phyloP scores from a whole-genome alignment of 495 filamentous ascomycete genomes.

The Neurospora sp. region DNA sequence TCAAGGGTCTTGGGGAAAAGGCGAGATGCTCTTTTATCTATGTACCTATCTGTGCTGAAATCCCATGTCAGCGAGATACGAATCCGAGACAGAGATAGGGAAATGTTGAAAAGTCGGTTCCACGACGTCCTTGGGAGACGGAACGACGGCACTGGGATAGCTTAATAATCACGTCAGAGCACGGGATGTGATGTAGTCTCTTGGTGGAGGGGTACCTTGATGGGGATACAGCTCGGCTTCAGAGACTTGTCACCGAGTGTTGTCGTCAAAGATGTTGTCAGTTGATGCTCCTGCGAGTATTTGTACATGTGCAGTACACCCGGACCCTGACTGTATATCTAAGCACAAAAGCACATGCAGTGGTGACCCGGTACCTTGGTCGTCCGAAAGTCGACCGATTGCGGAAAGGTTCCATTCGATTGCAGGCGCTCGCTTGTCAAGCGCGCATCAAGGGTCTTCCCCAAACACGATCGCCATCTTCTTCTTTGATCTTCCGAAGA shows the following conservation, averaged over 20 bases:
- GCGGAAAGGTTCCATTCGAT: neutral
- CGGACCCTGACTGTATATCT: neutral
- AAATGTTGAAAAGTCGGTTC: neutral
- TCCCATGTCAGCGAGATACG: neutral
- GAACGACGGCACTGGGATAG: neutral
- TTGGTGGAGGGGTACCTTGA: neutral
- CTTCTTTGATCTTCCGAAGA: neutral
- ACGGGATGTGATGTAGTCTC: neutral
- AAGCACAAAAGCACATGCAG: neutral
- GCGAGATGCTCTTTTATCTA: neutral
- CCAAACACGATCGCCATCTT: neutral
- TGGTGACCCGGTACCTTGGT: neutral
- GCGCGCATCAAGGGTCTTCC: neutral
- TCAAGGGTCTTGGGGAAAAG: neutral
- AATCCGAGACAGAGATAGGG: neutral
- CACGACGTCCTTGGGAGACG: neutral
- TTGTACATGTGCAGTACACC: neutral
- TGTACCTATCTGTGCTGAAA: neutral
- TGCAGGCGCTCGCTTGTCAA: neutral
- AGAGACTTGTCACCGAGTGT: neutral
- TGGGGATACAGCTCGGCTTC: neutral
- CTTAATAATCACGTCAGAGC: neutral
- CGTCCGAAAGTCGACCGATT: neutral
- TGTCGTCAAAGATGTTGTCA: neutral
- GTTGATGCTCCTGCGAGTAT: neutral